phyloP scores from a whole-genome alignment of 2,329 filamentous ascomycete genomes.

The Penicillium sp. region DNA sequence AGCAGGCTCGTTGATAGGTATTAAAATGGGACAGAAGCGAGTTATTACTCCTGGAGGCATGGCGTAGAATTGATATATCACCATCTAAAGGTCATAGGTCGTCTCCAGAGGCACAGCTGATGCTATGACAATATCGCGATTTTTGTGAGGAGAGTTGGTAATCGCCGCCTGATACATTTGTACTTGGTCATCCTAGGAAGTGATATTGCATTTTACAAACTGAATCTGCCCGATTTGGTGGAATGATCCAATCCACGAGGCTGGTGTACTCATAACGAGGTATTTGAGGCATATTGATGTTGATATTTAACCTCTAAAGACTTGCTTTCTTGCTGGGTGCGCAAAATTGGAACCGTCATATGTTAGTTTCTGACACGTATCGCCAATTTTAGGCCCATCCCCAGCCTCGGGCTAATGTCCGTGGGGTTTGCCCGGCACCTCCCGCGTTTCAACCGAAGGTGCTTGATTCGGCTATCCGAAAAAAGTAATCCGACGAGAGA shows the following conservation, averaged over 20 bases:
- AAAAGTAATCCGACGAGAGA: slow-evolving; percentile 5
- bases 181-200: background rate
- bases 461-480: slow-evolving; percentile 2
- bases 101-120: background rate
- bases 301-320: background rate
- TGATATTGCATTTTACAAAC: background rate
- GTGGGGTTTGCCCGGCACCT: background rate
- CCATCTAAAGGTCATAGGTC: background rate
- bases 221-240: background rate
- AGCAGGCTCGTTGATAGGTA: background rate
- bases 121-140: background rate
- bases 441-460: background rate
- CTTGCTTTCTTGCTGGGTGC: background rate
- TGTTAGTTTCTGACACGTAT: background rate
- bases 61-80: background rate
- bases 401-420: background rate
- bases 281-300: slow-evolving; percentile 6
- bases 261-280: slow-evolving; percentile 6
- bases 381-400: background rate
- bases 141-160: background rate
- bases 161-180: background rate
- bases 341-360: background rate
- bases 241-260: slow-evolving; percentile 5
- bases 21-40: background rate
- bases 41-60: background rate